Conservation (phyloP, 2,329 filamentous ascomycete genomes). For the Nothopassalora personata region DNA sequence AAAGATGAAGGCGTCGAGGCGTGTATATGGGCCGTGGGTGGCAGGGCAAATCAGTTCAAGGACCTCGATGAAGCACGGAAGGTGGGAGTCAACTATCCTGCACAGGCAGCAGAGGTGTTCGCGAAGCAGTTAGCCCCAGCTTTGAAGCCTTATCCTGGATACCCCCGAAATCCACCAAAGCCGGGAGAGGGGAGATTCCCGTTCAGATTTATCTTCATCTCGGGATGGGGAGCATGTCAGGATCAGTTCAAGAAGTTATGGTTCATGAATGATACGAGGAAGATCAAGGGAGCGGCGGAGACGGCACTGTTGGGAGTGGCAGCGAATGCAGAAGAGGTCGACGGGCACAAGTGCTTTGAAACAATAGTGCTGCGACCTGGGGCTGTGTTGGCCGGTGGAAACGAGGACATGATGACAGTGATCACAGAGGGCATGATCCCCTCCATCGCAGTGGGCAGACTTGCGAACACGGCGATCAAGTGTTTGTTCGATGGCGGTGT, state of each 20-base stretch:
- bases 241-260: slow-evolving; percentile 38
- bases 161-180: slow-evolving; percentile 14
- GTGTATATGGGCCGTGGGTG: slow-evolving; percentile 42
- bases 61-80: slow-evolving; percentile 29
- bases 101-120: slow-evolving; percentile 31
- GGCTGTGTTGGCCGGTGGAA: slow-evolving; percentile 25
- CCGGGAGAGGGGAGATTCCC: slow-evolving; percentile 26
- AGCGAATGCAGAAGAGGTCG: slow-evolving; percentile 25
- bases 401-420: slow-evolving; percentile 30
- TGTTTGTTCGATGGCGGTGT: slow-evolving; percentile 28
- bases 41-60: slow-evolving; percentile 22
- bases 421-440: slow-evolving; percentile 27
- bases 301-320: slow-evolving; percentile 32
- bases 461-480: slow-evolving; percentile 30
- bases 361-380: slow-evolving; percentile 32
- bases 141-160: slow-evolving; percentile 22
- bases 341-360: slow-evolving; percentile 32
- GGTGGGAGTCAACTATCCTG: slow-evolving; percentile 30
- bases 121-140: slow-evolving; percentile 24
- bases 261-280: slow-evolving; percentile 30
- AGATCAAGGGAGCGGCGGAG: slow-evolving; percentile 36
- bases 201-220: slow-evolving; percentile 43
- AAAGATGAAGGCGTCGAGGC: slow-evolving; percentile 37
- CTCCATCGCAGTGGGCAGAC: slow-evolving; percentile 29
- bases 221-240: slow-evolving; percentile 36